Base-by-base conservation (phyloP, 2,329 filamentous ascomycete species). In the Aureobasidium sp. region DNA sequence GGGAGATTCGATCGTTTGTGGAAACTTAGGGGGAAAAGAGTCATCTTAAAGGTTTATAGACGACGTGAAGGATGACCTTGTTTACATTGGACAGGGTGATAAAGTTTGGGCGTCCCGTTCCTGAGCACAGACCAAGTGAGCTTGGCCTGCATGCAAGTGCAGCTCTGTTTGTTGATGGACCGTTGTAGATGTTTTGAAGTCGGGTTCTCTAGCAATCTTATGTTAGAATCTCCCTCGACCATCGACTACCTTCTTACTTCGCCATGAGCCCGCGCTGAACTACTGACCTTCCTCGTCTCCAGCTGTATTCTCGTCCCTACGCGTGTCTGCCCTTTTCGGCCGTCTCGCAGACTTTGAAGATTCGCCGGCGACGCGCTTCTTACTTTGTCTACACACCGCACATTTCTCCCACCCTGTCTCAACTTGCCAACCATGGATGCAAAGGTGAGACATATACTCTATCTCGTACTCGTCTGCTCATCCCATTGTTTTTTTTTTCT, bases 351-450 rank as follows among this genome's bases (percentile, higher is more conserved):
- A 53, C 39, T 47, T 45, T 39, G 22, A 29, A 38, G 40, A 35
- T 39, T 39, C 40, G 24, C 32, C 51, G 34, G 39, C 41, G 40
- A 53, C 51, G 34, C 40, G 48, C 48, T 41, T 37, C 35, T 34
- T 22, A 32, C 17, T 16, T 39, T 39, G 32, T 39, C 34, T 30
- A 37, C 19, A 27, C 37, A 55, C 55, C 38, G 17, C 47, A 50
- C 55, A 44, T 38, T 30, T 19, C 29, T 35, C 19, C 29, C 52
- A 24, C 34, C 29, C 41, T 44, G 41, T 40, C 32, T 34, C 49
- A 38, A 48, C 19, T 48, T 19, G 41, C 48, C 62, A 7, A 68
- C 42, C 57, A 73, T 73, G 71, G 70, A 74, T 56, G 71, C 71
- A 63, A 73, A 73, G 66, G 71, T 74, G 66, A 63, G 63, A 37